Percentiles rank a stretch among this genome's conserved stretches.
phyloP scores from a whole-genome alignment of 2,329 filamentous ascomycete genomes.

The Rhynchosporium graminicola region DNA sequence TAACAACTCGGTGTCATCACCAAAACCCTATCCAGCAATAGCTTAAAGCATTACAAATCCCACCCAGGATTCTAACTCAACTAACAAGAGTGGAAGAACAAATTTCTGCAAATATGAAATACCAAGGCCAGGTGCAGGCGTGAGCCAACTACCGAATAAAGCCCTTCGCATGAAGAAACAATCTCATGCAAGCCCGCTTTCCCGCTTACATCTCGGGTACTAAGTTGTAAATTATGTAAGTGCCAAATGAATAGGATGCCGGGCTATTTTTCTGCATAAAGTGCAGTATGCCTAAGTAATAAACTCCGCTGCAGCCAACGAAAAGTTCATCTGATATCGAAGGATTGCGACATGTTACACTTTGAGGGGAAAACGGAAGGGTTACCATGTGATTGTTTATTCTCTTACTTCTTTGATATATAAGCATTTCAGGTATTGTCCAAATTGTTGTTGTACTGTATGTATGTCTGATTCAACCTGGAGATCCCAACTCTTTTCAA shows the following conservation, averaged over 20 bases:
- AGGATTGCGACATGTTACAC: neutral
- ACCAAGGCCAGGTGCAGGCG: neutral
- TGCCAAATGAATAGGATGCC: neutral
- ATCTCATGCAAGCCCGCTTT: neutral
- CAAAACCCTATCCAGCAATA: neutral
- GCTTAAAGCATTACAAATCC: neutral
- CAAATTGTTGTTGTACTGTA: too few relatives aligned
- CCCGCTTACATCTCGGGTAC: neutral
- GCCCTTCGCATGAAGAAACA: conserved; percentile 7
- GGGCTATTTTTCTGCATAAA: conserved; percentile 9
- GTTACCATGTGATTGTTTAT: neutral
- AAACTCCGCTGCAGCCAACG: neutral
- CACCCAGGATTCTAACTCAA: conserved; percentile 2
- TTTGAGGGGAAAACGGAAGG: neutral
- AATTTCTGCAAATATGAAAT: neutral
- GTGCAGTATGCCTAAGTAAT: neutral
- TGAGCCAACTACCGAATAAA: neutral
- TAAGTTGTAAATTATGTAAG: conserved; percentile 1
- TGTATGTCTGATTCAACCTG: too few relatives aligned
- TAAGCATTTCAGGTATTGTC: neutral
- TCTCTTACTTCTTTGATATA: neutral
- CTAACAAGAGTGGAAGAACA: neutral
- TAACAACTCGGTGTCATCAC: neutral
- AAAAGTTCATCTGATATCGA: conserved; percentile 8
- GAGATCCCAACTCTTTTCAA: too few relatives aligned